Percentiles rank a stretch among this genome's conserved stretches.
These are phyloP conservation scores for Colletotrichum australisinense DNA, from an alignment of 2,329 filamentous ascomycete species.

Conservation along the genomic window DNA sequence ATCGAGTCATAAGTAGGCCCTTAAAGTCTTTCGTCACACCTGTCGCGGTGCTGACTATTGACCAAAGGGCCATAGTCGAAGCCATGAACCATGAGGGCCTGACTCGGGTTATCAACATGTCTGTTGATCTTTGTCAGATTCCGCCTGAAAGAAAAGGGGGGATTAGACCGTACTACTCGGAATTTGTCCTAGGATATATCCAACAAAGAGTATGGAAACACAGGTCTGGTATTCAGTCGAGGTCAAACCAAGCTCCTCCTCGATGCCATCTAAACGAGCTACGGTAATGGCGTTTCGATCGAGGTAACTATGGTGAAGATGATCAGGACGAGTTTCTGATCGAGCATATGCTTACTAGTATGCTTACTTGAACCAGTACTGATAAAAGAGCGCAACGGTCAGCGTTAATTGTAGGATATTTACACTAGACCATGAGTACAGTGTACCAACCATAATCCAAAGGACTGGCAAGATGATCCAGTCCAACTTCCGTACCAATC, in stretches of 20 bases:
- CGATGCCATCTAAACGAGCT: not conserved
- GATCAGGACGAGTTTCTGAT: not conserved
- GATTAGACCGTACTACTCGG: not conserved
- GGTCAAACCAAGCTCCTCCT: not conserved
- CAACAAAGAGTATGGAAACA: not conserved
- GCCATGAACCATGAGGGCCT: not conserved
- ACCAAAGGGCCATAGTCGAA: not conserved
- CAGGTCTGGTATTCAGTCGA: not conserved
- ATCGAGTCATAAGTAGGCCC: slow-evolving; percentile 46
- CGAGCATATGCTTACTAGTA: not conserved
- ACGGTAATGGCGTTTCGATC: not conserved
- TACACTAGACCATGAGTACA: not conserved
- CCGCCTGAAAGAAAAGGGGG: not conserved
- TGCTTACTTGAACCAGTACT: not conserved
- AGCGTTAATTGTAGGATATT: not conserved
- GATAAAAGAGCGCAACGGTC: not conserved
- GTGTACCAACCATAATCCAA: not conserved
- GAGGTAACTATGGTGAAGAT: not conserved
- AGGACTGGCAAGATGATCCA: not conserved
- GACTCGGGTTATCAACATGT: not conserved
- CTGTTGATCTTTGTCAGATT: not conserved
- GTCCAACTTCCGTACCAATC: not conserved
- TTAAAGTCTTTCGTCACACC: not conserved
- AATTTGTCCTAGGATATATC: not conserved
- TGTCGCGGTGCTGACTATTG: not conserved